Percentiles rank a stretch among this genome's conserved stretches.
These are phyloP conservation scores for Neopestalotiopsis rosae DNA, from an alignment of 2,329 filamentous ascomycete genomes.

Conservation along the genomic window DNA sequence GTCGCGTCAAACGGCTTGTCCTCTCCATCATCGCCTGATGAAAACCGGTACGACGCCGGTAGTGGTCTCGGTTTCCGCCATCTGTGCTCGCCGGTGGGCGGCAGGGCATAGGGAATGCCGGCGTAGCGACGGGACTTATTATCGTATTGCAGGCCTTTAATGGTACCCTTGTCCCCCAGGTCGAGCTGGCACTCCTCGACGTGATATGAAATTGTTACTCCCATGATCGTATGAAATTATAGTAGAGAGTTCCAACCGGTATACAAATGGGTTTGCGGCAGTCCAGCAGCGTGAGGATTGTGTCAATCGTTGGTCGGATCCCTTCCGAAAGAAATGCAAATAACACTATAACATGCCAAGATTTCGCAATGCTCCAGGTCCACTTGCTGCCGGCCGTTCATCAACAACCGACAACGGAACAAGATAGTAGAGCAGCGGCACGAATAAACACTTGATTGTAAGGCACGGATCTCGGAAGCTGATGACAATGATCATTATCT, in stretches of 20 bases:
- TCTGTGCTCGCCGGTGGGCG: constrained; percentile 28
- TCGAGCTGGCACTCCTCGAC: constrained; percentile 29
- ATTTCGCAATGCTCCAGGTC: background rate
- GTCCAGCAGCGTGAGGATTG: background rate
- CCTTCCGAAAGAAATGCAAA: background rate
- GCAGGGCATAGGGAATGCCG: constrained; percentile 32
- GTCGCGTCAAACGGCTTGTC: constrained; percentile 31
- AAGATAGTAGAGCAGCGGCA: background rate
- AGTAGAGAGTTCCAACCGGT: background rate
- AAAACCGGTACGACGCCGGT: constrained; percentile 35
- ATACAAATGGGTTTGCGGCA: background rate
- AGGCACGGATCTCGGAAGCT: background rate
- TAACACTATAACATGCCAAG: background rate
- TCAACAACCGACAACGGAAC: background rate
- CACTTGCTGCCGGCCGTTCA: background rate
- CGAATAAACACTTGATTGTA: background rate
- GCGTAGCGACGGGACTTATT: constrained; percentile 40
- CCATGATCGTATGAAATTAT: constrained; percentile 24
- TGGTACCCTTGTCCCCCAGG: constrained; percentile 33
- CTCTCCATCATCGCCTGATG: constrained; percentile 22
- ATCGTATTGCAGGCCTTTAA: constrained; percentile 41
- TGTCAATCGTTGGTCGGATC: background rate
- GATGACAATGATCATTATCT: background rate
- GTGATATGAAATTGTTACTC: constrained; percentile 34
- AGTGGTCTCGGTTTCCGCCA: constrained; percentile 35